Evolutionary conservation across 2,329 filamentous ascomycete species (phyloP).

Genomic region (Penicillium glabrum): DNA sequence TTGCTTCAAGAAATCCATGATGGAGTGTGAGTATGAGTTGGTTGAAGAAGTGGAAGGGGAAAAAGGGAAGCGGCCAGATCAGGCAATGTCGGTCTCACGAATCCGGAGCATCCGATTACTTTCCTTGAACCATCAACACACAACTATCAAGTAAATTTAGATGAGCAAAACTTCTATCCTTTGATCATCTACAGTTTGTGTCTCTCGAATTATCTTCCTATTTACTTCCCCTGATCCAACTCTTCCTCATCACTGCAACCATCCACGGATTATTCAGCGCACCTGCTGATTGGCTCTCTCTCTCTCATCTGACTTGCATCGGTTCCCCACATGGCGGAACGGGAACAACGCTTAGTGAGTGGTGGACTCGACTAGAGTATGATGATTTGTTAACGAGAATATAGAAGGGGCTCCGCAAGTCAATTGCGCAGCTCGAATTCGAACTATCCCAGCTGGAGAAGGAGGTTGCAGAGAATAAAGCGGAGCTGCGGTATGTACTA

Average conservation of each 20-base stretch:
- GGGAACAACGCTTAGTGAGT: neutral
- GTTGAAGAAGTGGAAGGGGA: conserved; percentile 3
- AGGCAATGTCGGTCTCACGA: conserved; percentile 11
- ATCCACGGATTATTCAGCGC: conserved; percentile 20
- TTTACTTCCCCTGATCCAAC: neutral
- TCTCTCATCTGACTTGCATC: neutral
- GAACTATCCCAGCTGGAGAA: conserved; percentile 43
- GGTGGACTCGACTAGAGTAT: neutral
- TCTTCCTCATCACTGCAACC: neutral
- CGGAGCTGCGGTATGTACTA: conserved; percentile 36
- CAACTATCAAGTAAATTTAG: neutral
- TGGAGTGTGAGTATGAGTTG: conserved; percentile 9
- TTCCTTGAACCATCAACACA: neutral
- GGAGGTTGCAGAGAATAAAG: conserved; percentile 34
- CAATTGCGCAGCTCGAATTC: conserved; percentile 44
- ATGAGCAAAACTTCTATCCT: neutral
- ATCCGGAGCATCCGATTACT: conserved; percentile 25
- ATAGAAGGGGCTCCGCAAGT: conserved; percentile 23
- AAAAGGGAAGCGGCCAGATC: conserved; percentile 8
- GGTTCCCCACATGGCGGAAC: neutral
- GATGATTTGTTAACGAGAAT: neutral
- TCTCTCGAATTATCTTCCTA: neutral
- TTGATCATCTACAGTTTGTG: neutral
- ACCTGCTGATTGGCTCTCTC: conserved; percentile 12
- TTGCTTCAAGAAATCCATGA: conserved; percentile 17